Percentiles rank a stretch among this genome's conserved stretches.
Evolutionary conservation across 139 green algal species (phyloP).

Genomic region (Asterochloris erici): DNA sequence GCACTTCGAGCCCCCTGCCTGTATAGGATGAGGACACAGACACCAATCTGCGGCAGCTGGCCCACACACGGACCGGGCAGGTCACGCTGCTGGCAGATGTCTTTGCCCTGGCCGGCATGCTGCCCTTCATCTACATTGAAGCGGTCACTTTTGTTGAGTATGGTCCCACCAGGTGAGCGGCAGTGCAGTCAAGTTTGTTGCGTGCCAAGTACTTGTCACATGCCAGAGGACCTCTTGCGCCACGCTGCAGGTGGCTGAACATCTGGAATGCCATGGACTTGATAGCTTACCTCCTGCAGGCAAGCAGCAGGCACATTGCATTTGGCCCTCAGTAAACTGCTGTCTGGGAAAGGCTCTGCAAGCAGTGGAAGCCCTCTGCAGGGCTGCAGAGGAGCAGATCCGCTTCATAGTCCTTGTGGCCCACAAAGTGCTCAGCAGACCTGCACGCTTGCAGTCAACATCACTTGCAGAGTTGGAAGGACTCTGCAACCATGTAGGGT

Average conservation of each 20-base stretch:
- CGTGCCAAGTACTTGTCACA: too few species aligned
- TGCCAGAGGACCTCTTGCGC: too few species aligned
- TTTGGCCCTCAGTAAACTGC: neutral
- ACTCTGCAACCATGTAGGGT: neutral
- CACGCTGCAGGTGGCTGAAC: conserved; percentile 25
- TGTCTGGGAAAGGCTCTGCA: neutral
- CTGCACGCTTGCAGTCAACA: neutral
- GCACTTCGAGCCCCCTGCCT: neutral
- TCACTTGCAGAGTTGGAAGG: too few species aligned
- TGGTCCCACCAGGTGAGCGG: neutral
- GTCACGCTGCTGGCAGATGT: conserved; percentile 27
- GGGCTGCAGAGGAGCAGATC: too few species aligned
- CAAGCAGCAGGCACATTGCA: neutral
- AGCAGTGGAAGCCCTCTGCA: neutral
- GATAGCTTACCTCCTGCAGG: conserved; percentile 41
- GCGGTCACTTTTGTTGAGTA: conserved; percentile 37
- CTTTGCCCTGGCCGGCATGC: conserved; percentile 40
- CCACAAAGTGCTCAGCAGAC: neutral
- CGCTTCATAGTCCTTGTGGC: neutral
- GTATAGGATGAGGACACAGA: conserved; percentile 30
- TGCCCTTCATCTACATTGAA: conserved; percentile 50
- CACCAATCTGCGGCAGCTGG: conserved; percentile 31
- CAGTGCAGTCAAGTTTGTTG: too few species aligned
- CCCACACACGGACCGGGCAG: conserved; percentile 29
- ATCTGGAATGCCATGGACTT: conserved; percentile 55